phyloP scores from a whole-genome alignment of 176 grass and related monocot genomes.

The Cocos nucifera region DNA sequence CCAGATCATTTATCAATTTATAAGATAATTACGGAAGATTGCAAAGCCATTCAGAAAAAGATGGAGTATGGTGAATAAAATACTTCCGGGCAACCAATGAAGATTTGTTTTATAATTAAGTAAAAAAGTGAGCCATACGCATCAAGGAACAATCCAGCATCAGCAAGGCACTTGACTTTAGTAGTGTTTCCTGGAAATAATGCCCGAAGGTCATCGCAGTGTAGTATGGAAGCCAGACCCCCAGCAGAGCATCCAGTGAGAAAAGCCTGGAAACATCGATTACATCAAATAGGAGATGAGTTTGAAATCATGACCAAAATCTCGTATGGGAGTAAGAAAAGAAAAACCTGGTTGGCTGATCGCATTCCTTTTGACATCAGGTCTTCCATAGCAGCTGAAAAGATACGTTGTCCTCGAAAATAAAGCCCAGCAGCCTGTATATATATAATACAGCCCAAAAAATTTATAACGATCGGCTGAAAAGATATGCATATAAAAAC shows the following conservation, averaged over 20 bases:
- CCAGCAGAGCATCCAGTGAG: conserved; percentile 82
- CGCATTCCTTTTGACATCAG: conserved; percentile 70
- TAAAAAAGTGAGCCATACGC: conserved; percentile 28
- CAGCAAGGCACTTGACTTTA: conserved; percentile 76
- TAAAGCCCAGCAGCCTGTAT: conserved; percentile 32
- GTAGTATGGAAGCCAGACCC: conserved; percentile 53
- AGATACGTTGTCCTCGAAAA: conserved; percentile 83
- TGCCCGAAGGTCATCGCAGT: conserved; percentile 67
- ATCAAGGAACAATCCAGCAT: conserved; percentile 81
- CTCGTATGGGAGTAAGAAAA: background rate
- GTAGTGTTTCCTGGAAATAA: conserved; percentile 34
- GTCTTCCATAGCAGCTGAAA: conserved; percentile 47
- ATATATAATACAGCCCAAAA: too few relatives aligned
- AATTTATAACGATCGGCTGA: too few relatives aligned
- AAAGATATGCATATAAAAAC: too few relatives aligned
- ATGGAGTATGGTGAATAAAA: too few relatives aligned
- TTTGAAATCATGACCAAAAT: too few relatives aligned
- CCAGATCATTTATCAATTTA: too few relatives aligned
- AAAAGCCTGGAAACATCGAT: conserved; percentile 21
- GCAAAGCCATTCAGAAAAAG: too few relatives aligned
- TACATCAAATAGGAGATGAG: too few relatives aligned
- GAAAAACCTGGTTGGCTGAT: conserved; percentile 29
- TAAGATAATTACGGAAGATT: too few relatives aligned
- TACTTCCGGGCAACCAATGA: too few relatives aligned
- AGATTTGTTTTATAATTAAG: too few relatives aligned